Evolutionary conservation across 805 yeast genomes (phyloP).

Genomic region (Ogataea populi-albae): DNA sequence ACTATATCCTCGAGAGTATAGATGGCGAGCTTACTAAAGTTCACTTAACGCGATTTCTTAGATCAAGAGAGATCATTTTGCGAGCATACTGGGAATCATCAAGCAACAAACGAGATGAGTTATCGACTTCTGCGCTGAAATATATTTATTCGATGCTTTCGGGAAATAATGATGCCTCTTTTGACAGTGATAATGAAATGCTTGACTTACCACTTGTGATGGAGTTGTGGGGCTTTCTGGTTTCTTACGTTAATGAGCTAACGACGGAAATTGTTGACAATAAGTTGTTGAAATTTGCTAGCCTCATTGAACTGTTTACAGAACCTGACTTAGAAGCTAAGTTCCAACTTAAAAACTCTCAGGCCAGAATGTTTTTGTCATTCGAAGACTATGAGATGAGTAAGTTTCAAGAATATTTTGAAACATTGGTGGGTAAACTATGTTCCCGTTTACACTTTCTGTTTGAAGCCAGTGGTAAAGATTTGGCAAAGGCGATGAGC

Average conservation of each 20-base stretch:
- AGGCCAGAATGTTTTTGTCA: conserved; percentile 32
- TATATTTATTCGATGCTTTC: conserved; percentile 22
- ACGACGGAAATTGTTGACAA: conserved; percentile 32
- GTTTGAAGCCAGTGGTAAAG: conserved; percentile 36
- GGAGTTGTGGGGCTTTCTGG: conserved; percentile 57
- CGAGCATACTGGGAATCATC: conserved; percentile 28
- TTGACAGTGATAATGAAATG: conserved; percentile 22
- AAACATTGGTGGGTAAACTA: conserved; percentile 25
- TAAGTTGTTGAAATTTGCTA: conserved; percentile 51
- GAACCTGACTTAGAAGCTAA: conserved; percentile 40
- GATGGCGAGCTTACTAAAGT: conserved; percentile 40
- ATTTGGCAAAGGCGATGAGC: conserved; percentile 31
- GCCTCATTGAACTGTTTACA: conserved; percentile 51
- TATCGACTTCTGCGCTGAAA: conserved; percentile 27
- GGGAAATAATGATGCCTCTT: conserved; percentile 24
- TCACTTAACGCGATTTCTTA: conserved; percentile 38
- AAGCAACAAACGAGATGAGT: conserved; percentile 12
- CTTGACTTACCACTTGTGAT: conserved; percentile 52
- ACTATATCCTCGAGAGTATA: conserved; percentile 37
- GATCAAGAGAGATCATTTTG: conserved; percentile 39
- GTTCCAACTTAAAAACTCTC: conserved; percentile 7
- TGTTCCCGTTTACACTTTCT: conserved; percentile 28
- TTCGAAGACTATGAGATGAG: conserved; percentile 44
- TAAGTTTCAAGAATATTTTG: conserved; percentile 34
- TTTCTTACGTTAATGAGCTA: conserved; percentile 37